Base-by-base conservation (phyloP, 1,139 yeast species). In the Nakaseomyces sp. region DNA sequence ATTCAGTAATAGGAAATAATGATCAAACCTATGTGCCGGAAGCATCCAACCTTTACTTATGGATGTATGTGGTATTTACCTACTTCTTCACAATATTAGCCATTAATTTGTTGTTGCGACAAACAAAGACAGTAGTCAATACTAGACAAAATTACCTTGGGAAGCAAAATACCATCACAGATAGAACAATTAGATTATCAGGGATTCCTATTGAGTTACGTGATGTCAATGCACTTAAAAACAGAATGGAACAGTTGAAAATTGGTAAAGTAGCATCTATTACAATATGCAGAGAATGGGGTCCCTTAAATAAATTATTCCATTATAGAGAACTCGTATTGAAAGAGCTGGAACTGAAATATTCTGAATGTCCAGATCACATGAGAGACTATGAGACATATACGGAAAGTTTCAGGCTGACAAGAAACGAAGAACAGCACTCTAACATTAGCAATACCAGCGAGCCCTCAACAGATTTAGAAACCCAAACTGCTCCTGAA, bases 151-250 rank as follows among this genome's bases (percentile, higher is more conserved):
- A 73, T 51, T 85, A 85, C 59, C 68, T 91, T 52, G 97, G 97
- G 0, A 76, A 79, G 42, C 97, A 89, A 60, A 83, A 85, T 60
- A 82, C 96, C 5, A 76, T 91, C 44, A 88, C 97, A 0, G 98
- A 91, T 68, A 71, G 96, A 56, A 91, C 98, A 0, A 84, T 91
- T 44, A 70, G 93, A 47, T 64, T 91, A 20, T 83, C 93, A 37
- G 97, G 97, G 0, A 86, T 91, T n/a, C 96, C 97, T 0, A 81
- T 85, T 0, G 79, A 80, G 42, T 66, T 88, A 32, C 69, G 96
- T 45, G 79, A 79, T 43, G 91, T 81, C 51, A 72, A 73, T 19
- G 78, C 76, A 12, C 67, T 91, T 52, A 79, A 76, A 47, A 73
- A 77, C 37, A 91, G 86, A 57, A 81, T 91, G 29, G 93, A 86